These are phyloP conservation scores for Asclepias syriaca DNA, from an alignment of 257 asterid species.

Conservation along the genomic window DNA sequence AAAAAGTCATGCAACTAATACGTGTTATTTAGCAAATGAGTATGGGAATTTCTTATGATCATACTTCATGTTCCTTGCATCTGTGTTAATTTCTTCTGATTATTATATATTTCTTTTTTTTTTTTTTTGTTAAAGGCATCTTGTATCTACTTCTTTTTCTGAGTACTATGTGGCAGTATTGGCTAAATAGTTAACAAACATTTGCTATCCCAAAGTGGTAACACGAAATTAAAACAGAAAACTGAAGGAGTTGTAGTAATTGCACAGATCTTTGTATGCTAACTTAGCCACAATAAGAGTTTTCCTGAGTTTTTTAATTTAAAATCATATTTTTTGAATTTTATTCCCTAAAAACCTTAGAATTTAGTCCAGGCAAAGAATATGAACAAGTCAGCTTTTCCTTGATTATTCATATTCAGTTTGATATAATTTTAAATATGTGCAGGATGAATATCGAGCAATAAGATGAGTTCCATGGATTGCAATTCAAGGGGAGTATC, in stretches of 20 bases:
- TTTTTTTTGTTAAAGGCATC: background rate
- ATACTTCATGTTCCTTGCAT: background rate
- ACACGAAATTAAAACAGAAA: background rate
- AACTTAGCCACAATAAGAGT: background rate
- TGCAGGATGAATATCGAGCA: conserved; percentile 1
- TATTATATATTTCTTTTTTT: background rate
- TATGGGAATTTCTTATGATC: background rate
- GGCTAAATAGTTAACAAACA: background rate
- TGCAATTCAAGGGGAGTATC: background rate
- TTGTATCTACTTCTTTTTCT: background rate
- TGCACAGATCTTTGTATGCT: background rate
- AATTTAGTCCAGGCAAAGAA: background rate
- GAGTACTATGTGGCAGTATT: background rate
- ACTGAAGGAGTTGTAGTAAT: background rate
- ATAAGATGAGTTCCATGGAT: background rate
- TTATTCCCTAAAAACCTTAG: background rate
- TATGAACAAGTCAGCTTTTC: background rate
- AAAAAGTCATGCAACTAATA: background rate
- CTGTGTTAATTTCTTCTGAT: background rate
- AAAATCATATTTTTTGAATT: background rate
- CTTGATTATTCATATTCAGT: background rate
- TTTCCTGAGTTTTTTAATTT: background rate
- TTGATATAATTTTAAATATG: background rate
- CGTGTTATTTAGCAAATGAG: background rate
- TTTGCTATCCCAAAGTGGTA: background rate